Base-by-base conservation (phyloP, 306 rosid species). In the Quillaja saponaria region DNA sequence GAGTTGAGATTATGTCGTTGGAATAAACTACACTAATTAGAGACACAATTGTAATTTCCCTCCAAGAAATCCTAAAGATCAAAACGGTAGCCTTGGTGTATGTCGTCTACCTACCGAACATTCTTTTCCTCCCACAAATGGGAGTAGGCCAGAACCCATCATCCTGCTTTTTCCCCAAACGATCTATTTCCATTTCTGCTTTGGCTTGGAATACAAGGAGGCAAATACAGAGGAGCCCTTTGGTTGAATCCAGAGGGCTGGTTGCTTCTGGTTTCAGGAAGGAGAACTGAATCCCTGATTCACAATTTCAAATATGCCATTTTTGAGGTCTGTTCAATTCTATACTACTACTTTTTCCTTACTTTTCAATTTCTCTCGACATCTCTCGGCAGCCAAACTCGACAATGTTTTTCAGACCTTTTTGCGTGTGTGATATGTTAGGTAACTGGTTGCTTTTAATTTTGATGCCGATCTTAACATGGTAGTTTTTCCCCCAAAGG, bases 221-320 rank as follows among this genome's bases (percentile, higher is more conserved):
- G 16, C 14, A 42, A 13, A 12, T 33, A 40, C 28, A 49, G 34
- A 28, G 54, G 41, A 8, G 45, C 64, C 55, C 66, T 51, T 60
- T 55, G 54, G 74, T 52, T 67, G 70, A 40, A 66, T 66, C 57
- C 60, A 65, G 67, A 57, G 69, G 56, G 65, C 61, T 41, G 55
- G 34, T 41, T 38, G 55, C 50, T 76, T 49, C 39, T 56, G 55
- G 59, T 41, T 66, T 69, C 39, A 60, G n/a, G 37, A 49, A 52
- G 63, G 37, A 15, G 47, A 8, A 54, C 33, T 69, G 12, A 48
- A 33, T 44, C 33, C 33, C 55, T 55, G 7, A 13, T 40, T 42
- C 34, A n/a, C n/a, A 70, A 58, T 53, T 67, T 57, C 66, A 60
- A 60, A 16, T 71, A 71, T 73, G 83, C 50, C 79, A 65, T 71